These are phyloP conservation scores for Coriolopsis trogii DNA, from an alignment of 1,284 basidiomycete species.

Conservation along the genomic window DNA sequence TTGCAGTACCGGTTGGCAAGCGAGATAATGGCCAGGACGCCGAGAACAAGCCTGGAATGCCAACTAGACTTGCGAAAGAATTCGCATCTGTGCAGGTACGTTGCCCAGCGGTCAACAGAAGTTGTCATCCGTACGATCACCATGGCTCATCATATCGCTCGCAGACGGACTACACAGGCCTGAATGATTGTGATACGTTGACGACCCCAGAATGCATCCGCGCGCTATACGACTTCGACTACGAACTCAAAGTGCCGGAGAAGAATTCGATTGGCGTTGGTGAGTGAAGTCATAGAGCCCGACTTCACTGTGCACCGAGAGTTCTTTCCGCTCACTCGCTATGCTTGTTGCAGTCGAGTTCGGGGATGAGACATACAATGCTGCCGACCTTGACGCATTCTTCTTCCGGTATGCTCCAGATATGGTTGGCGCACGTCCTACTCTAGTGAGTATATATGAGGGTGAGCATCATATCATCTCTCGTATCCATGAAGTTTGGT, in stretches of 20 bases:
- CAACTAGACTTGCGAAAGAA: conserved; percentile 1
- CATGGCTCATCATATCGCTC: not conserved
- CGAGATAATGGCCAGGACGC: not conserved
- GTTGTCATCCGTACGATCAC: not conserved
- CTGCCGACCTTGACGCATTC: conserved; percentile 46
- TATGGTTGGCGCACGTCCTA: conserved; percentile 33
- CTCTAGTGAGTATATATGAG: conserved; percentile 41
- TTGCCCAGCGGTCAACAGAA: not conserved
- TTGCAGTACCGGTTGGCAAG: conserved; percentile 11
- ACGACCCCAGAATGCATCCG: conserved; percentile 21
- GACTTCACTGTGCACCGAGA: conserved; percentile 41
- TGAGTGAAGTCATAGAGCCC: conserved; percentile 1
- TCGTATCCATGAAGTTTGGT: conserved; percentile 39
- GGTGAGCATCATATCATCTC: conserved; percentile 35
- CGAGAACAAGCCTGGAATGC: not conserved
- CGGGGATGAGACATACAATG: conserved; percentile 47
- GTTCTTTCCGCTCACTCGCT: no score
- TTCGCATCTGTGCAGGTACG: not conserved
- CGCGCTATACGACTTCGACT: conserved; percentile 22
- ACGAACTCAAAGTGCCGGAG: conserved; percentile 5
- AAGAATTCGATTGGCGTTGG: conserved; percentile 21
- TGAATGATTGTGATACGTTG: conserved; percentile 14
- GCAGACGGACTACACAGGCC: conserved; percentile 1
- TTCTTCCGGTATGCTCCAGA: conserved; percentile 38
- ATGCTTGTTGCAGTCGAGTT: conserved; percentile 52